Conservation (phyloP, 306 rosid genomes). For the Malus fusca region DNA sequence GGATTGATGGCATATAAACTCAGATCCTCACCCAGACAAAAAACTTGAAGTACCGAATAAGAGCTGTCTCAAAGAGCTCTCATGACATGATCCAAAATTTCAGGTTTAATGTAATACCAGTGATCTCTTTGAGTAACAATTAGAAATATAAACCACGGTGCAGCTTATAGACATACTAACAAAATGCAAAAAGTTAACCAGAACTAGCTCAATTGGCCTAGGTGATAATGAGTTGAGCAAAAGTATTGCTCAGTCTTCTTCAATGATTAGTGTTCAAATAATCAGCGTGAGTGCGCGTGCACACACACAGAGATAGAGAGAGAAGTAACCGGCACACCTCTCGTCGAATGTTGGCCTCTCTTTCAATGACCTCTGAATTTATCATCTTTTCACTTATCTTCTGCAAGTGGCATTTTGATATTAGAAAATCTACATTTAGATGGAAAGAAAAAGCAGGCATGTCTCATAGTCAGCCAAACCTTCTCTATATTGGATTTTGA, state of each 20-base stretch:
- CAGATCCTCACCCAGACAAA: background rate
- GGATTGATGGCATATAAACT: background rate
- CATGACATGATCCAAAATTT: background rate
- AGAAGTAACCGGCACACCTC: slow-evolving; percentile 35
- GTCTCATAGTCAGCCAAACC: slow-evolving; percentile 35
- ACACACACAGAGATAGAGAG: background rate
- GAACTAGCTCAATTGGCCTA: background rate
- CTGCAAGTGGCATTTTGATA: slow-evolving; percentile 36
- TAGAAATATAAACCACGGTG: background rate
- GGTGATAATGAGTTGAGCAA: background rate
- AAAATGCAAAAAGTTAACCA: background rate
- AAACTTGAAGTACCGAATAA: background rate
- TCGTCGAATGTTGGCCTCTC: slow-evolving; percentile 42
- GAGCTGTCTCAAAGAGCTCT: background rate
- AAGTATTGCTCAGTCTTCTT: background rate
- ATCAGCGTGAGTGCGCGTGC: background rate
- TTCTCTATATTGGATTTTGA: slow-evolving; percentile 37
- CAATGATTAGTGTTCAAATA: background rate
- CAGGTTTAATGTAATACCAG: background rate
- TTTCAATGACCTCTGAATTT: slow-evolving; percentile 28
- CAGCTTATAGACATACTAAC: background rate
- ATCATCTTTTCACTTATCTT: slow-evolving; percentile 23
- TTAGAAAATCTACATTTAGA: slow-evolving; percentile 26
- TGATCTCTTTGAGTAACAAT: background rate
- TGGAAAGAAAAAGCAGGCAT: background rate